A percentile compares a stretch with the other conserved stretches of the same genome.
phyloP scores from a whole-genome alignment of 1,284 basidiomycete species.

The Psilocybe mexicana region DNA sequence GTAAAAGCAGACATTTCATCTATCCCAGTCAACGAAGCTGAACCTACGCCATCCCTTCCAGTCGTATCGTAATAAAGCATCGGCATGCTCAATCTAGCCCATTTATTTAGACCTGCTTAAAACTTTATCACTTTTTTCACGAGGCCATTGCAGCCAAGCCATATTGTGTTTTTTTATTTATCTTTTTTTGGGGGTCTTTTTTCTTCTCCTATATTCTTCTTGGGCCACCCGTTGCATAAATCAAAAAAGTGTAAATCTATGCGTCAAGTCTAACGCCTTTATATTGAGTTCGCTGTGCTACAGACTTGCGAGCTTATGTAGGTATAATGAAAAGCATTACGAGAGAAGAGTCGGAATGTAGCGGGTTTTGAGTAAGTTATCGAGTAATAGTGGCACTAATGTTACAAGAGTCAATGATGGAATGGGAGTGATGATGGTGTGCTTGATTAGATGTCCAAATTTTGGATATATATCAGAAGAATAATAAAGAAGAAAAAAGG shows the following conservation, averaged over 20 bases:
- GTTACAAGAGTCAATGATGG: slow-evolving; percentile 21
- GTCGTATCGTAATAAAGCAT: slow-evolving; percentile 7
- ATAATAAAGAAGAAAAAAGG: slow-evolving; percentile 11
- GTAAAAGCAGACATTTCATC: slow-evolving; percentile 8
- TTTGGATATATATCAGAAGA: slow-evolving; percentile 17
- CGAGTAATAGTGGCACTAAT: slow-evolving; percentile 20
- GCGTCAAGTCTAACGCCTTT: background rate
- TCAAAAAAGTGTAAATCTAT: background rate
- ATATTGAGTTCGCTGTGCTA: slow-evolving; percentile 4
- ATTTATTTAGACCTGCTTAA: background rate
- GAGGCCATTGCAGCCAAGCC: background rate
- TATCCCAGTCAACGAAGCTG: slow-evolving; percentile 14
- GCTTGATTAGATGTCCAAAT: slow-evolving; percentile 24
- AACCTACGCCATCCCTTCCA: slow-evolving; percentile 3
- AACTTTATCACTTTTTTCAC: background rate
- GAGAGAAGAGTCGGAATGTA: slow-evolving; percentile 7
- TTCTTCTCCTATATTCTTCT: background rate
- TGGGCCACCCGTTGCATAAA: background rate
- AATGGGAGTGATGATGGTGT: slow-evolving; percentile 23
- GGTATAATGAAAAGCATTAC: slow-evolving; percentile 14
- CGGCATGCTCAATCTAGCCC: background rate
- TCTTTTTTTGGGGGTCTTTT: background rate
- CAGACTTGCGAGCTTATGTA: slow-evolving; percentile 5
- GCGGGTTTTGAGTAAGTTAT: slow-evolving; percentile 14
- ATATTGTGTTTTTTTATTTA: background rate